These are phyloP conservation scores for Aspergillus mulundensis DNA, from an alignment of 495 filamentous ascomycete genomes.

Conservation along the genomic window DNA sequence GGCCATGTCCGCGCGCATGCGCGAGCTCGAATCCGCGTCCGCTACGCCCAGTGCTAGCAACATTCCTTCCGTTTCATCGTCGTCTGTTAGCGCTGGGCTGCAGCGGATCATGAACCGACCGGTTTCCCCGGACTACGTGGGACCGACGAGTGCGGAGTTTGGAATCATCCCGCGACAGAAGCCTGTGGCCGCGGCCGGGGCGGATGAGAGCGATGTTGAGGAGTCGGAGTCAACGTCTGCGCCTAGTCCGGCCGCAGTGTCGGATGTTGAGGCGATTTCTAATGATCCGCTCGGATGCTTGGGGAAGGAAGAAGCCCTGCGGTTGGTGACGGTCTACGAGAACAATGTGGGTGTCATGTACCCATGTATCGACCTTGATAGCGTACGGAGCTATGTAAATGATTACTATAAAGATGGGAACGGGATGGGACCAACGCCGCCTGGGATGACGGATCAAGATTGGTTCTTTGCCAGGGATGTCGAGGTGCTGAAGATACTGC, in stretches of 20 bases:
- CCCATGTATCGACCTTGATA: constrained; percentile 68
- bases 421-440: constrained; percentile 52
- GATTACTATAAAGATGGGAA: constrained; percentile 54
- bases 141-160: constrained; percentile 43
- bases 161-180: constrained; percentile 25
- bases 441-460: constrained; percentile 41
- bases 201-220: constrained; percentile 18
- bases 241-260: constrained; percentile 19
- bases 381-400: constrained; percentile 42
- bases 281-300: constrained; percentile 22
- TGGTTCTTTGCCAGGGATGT: constrained; percentile 64
- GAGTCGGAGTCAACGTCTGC: constrained; percentile 20
- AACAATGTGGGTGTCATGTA: constrained; percentile 83
- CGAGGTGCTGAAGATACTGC: constrained; percentile 68
- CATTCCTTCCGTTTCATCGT: constrained; percentile 7
- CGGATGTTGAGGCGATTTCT: constrained; percentile 10
- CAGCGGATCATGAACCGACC: constrained; percentile 37
- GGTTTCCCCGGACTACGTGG: constrained; percentile 35
- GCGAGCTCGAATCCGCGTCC: constrained; percentile 26
- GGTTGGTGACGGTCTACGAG: constrained; percentile 67
- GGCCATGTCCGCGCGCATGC: constrained; percentile 30
- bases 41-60: constrained; percentile 5
- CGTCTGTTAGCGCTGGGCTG: constrained; percentile 14
- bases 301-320: constrained; percentile 58
- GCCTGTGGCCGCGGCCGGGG: neutral